A percentile compares a stretch with the other conserved stretches of the same genome.
These are phyloP conservation scores for Plasmodium ovale DNA, from an alignment of 169 alveolate genomes.

Conservation along the genomic window DNA sequence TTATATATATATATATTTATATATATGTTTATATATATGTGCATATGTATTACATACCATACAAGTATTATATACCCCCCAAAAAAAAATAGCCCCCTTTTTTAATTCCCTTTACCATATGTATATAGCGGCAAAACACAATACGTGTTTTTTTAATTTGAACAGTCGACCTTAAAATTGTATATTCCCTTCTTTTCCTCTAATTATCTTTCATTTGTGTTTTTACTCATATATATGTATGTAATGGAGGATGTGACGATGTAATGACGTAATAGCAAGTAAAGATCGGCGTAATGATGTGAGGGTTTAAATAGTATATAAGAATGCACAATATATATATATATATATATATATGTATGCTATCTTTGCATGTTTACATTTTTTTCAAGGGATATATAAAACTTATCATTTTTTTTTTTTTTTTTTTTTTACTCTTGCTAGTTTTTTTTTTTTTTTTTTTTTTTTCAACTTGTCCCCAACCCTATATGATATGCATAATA, in stretches of 20 bases:
- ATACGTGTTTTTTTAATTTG: constrained; percentile 9
- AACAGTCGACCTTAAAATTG: constrained; percentile 20
- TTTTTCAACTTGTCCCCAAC: constrained; percentile 3
- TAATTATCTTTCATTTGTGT: background rate
- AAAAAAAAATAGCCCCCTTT: constrained; percentile 16
- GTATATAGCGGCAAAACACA: background rate
- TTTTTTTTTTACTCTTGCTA: constrained; percentile 11
- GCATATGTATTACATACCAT: background rate
- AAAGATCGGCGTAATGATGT: no score
- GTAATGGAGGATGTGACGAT: no score
- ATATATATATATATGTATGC: constrained; percentile 12
- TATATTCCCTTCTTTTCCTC: background rate
- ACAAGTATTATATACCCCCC: background rate
- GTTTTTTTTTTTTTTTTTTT: constrained; percentile 28
- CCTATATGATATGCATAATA: constrained; percentile 22
- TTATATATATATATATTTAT: background rate
- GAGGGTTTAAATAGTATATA: no score
- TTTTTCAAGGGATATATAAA: background rate
- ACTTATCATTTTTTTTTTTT: background rate
- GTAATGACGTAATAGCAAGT: no score
- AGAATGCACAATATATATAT: no score
- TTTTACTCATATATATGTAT: background rate
- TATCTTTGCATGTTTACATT: no score
- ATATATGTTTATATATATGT: background rate
- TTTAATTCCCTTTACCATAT: background rate